Evolutionary conservation across 495 filamentous ascomycete species (phyloP), one percentile per base, ranked within the genome.

Genomic region (Lasiosphaeris hirsuta): DNA sequence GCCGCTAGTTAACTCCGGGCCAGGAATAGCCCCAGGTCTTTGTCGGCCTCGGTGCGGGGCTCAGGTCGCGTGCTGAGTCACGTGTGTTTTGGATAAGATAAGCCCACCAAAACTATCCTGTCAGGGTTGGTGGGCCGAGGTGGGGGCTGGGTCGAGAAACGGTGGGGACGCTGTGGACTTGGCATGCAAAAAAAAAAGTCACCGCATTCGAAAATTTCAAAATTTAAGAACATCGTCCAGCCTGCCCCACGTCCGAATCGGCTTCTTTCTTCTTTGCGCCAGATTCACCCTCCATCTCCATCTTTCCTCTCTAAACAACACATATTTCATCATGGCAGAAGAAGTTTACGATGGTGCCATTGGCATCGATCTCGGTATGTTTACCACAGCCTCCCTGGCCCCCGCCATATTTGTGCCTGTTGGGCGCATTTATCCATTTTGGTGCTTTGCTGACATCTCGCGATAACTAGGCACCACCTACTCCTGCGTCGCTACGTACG

Each of bases 341-440:
- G 92, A 96, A 86, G 88, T 93, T 64, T 98, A 96, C 79, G 94
- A 97, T 69, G 94, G 94, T 82, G 94, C 94, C 82, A 92, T 97
- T 80, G 94, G 94, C 84, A 98, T 98, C 77, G 94, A 98, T 86
- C 85, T 98, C 75, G 94, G 94, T 97, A 83, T 63, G 85, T 76
- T 38, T 18, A n/a, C 7, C 14, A 36, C 15, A 35, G 49, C 35
- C 30, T 4, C 15, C 1, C n/a, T 10, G 10, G 10, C 13, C 53
- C 49, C 35, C n/a, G 18, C 30, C 40, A 8, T 4, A 30, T 36
- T 36, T 19, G 7, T 47, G 35, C 8, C 15, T 13, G 3, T 30
- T 18, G 19, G 53, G 42, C 41, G 42, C 42, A 46, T 47, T 38
- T 51, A 41, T 35, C 30, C 6, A 19, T 51, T 52, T 19, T 36